Evolutionary conservation across 495 filamentous ascomycete genomes (phyloP), one percentile per base, ranked within the genome.

Genomic region (Penicillium mononematosum): DNA sequence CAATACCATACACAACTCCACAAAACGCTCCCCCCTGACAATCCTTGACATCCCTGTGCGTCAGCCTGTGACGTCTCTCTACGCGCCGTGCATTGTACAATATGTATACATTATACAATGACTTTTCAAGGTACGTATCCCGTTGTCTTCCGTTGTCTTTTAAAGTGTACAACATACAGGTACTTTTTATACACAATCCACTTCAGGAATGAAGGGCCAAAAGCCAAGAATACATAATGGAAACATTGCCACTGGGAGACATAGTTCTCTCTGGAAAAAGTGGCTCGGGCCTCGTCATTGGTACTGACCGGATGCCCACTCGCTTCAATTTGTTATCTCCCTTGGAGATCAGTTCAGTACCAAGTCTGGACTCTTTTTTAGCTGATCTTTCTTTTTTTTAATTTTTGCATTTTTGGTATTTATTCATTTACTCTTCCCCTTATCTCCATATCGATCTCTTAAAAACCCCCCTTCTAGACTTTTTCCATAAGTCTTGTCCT

Each of bases 51-150:
- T 58, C 43, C 55, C 62, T 63, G 47, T 61, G 63, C 67, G 67
- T 68, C 63, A 68, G 62, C 62, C 58, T 44, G 60, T 70, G 67
- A 70, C 67, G 67, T 70, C 54, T 19, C 22, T 39, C 24, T 55
- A 50, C 55, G 46, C 47, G 56, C 55, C 56, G 11, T 34, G 11
- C 31, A 32, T 29, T 29, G 7, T 8, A 8, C 27, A 29, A 29
- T 29, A 29, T 7, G 5, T 25, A 54, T 29, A 20, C 36, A 6
- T 11, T 11, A 32, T 36, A 36, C 36, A 39, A 25, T 36, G 17
- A 48, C n/a, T 48, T 31, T 29, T 20, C 25, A 34, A 43, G 45
- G 48, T 59, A 20, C 25, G 12, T n/a, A 24, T 24, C 22, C 22
- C 22, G 22, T 24, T 24, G 22, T 24, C 4, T 24, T 47, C 32